Base-by-base conservation (phyloP, 106 monocot genomes). In the Allium sativum region DNA sequence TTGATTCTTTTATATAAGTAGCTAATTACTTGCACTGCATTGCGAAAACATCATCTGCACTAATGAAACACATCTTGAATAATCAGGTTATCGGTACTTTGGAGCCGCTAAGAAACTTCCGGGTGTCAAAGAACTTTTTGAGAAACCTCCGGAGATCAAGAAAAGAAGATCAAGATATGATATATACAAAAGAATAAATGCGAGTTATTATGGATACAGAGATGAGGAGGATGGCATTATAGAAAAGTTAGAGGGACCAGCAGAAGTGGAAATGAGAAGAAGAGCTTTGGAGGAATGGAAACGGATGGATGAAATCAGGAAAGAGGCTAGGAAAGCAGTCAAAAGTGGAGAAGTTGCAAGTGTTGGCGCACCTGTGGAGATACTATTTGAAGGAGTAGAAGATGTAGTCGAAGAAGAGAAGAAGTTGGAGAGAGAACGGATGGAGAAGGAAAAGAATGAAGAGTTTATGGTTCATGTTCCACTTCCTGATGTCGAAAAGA, bases 41-140 rank as follows among this genome's bases (percentile, higher is more conserved):
- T 31, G 31, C 31, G 19, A 62, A 20, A 46, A 48, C 48, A 45
- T 31, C 48, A 45, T 31, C 31, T 31, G 5, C 31, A 31, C 31
- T 31, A 31, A 31, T 31, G 31, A 31, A 31, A 31, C 5, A 5
- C 31, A 31, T 31, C 31, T 31, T 65, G 31, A 65, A 42, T 58
- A 40, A 51, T 21, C 90, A 40, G 95, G 95, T 7, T 96, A 96
- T 70, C 83, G 90, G 12, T 90, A 96, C 75, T 96, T 96, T 50
- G 90, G 95, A 45, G 95, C 95, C 2, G 95, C 95, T 13, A 96
- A 90, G 87, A 90, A 90, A 68, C 81, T 96, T 9, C 95, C 95
- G 3, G 90, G 95, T 50, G 95, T 96, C 14, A 81, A 77, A 15
- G 95, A 96, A 69, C 87, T 96, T 73, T 96, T 90, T 18, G 95